These are phyloP conservation scores for Thelonectria discophora DNA, from an alignment of 2,329 filamentous ascomycete genomes.

Conservation along the genomic window DNA sequence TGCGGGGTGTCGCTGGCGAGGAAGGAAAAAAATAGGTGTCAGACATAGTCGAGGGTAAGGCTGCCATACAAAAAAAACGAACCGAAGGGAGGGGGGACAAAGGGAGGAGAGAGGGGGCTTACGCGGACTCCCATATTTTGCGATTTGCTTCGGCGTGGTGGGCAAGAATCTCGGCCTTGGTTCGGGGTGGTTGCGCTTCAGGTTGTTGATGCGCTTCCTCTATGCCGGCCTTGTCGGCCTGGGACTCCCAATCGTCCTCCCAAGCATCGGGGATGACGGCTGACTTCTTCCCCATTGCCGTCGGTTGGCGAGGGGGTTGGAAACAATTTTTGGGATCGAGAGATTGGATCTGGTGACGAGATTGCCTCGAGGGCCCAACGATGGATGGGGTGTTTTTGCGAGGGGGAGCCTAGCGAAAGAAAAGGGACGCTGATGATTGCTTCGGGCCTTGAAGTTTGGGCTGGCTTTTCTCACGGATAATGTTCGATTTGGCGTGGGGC, in stretches of 20 bases:
- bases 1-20: constrained; percentile 73
- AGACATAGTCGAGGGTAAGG: constrained; percentile 13
- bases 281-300: constrained; percentile 56
- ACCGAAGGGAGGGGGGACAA: neutral
- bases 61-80: neutral
- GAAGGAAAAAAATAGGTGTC: neutral
- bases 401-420: too few species aligned
- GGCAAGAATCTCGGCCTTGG: constrained; percentile 79
- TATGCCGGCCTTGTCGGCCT: constrained; percentile 68
- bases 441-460: constrained; percentile 23
- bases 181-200: constrained; percentile 57
- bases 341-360: neutral
- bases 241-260: constrained; percentile 88
- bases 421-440: constrained; percentile 21
- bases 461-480: neutral
- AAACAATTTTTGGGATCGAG: neutral
- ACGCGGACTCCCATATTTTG: constrained; percentile 91
- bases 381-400: too few species aligned
- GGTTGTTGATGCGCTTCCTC: constrained; percentile 41
- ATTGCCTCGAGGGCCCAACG: neutral
- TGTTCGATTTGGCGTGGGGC: constrained; percentile 11
- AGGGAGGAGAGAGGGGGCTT: constrained; percentile 45
- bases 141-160: constrained; percentile 85
- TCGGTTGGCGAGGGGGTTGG: neutral
- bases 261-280: constrained; percentile 75